Evolutionary conservation across 345 rosid genomes (phyloP), one percentile per base, ranked within the genome.

Genomic region (Moringa oleifera): DNA sequence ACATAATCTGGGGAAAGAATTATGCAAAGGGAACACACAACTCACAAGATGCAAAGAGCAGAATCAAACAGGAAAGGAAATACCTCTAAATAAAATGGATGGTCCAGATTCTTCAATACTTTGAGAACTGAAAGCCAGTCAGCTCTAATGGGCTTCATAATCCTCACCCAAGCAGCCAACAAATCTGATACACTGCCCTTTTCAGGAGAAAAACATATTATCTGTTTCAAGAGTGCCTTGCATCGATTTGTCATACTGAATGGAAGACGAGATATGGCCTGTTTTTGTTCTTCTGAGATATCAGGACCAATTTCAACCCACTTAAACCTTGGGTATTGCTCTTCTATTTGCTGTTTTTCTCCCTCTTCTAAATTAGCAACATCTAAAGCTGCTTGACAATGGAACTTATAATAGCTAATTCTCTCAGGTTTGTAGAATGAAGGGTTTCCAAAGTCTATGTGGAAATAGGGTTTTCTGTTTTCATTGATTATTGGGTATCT

Each of bases 51-150:
- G 3, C 8, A 28, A 28, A 28, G 5, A 28, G 8, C 33, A 41
- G 12, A 41, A 7, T 41, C 12, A 16, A 41, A 54, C 62, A 50
- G 41, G 68, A 56, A 37, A 25, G 47, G 23, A 46, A 19, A 28
- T 67, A 83, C 97, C 94, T 86, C 49, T 20, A 86, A 55, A 78
- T 79, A 83, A 53, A 86, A 81, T 0, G 89, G 86, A 72, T 86
- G 90, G 20, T 77, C 82, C 68, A 66, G 73, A 18, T 7, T 62
- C 66, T 81, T 81, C 76, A 86, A 68, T 75, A 86, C 80, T 69
- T 81, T 85, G 46, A 89, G 87, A 74, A 91, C 72, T 1, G 75
- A 77, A 56, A 91, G 98, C 96, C 98, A 89, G 46, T 86, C 92
- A 53, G 85, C 76, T 68, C 92, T 77, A 45, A 55, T 74, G 58